Evolutionary conservation across 2,329 filamentous ascomycete species (phyloP).

Genomic region (Cordyceps tenuipes): DNA sequence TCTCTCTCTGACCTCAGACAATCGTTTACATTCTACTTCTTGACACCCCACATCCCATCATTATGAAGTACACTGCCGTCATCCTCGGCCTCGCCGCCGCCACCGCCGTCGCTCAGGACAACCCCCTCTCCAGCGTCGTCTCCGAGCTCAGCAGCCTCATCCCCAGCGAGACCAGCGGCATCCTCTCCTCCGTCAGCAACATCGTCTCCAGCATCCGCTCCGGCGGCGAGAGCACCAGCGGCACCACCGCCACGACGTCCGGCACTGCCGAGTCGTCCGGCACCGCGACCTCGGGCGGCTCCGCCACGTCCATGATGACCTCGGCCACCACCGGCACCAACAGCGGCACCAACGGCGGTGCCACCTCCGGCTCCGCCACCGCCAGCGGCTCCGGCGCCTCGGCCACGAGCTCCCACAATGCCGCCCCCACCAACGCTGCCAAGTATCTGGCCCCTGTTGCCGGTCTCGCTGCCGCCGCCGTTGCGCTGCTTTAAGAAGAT

Average conservation of each 20-base stretch:
- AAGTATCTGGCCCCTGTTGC: constrained; percentile 10
- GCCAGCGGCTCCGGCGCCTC: not conserved
- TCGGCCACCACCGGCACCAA: not conserved
- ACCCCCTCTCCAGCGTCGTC: not conserved
- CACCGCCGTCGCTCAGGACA: constrained; percentile 1
- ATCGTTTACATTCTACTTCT: not conserved
- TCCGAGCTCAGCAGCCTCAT: not conserved
- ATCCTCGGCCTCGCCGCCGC: constrained; percentile 10
- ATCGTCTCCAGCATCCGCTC: not conserved
- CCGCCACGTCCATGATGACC: not conserved
- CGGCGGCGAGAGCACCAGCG: not conserved
- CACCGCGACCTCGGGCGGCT: not conserved
- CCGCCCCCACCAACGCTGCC: constrained; percentile 4
- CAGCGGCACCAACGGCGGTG: not conserved
- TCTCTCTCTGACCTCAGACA: not conserved
- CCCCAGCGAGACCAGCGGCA: not conserved
- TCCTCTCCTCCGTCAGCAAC: constrained; percentile 1
- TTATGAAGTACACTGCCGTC: constrained; percentile 10
- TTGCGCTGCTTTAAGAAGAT: constrained; percentile 9
- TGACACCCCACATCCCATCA: not conserved
- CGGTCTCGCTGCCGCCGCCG: constrained; percentile 10
- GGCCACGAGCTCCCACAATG: not conserved
- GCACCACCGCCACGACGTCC: not conserved
- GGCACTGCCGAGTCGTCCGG: not conserved
- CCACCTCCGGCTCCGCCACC: not conserved